Base-by-base conservation (phyloP, 169 alveolate species). In the Plasmodium falciparum region DNA sequence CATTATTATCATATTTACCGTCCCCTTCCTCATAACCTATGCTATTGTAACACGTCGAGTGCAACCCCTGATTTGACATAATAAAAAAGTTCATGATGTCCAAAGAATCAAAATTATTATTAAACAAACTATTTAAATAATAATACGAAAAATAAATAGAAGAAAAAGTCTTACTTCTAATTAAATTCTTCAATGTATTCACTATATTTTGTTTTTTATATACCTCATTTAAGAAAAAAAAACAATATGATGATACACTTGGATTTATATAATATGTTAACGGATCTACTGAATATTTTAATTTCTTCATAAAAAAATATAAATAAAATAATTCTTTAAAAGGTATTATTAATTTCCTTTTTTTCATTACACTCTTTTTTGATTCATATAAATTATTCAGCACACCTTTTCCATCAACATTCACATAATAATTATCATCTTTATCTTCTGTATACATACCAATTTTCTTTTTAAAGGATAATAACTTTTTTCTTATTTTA, bases 261-360 rank as follows among this genome's bases (percentile, higher is more conserved):
- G 92, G 88, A 33, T 86, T 73, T 39, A 86, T 72, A 66, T 71
- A 86, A 54, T 86, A 86, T 13, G 92, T 71, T 47, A 71, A 24
- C 1, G 86, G 92, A 66, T 86, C 88, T 72, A 86, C 92, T 59
- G 92, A 59, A 50, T 59, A 72, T 86, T 72, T 86, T 72, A 86
- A 59, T 72, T 86, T 86, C 45, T 86, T 86, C 80, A 86, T 65
- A 73, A 71, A 86, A 54, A 86, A 86, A 54, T 71, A 86, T 66
- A 86, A 45, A 86, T 47, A 86, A 72, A 65, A 86, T 47, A 86
- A 26, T 56, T 86, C 92, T 54, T 86, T 86, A 54, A 86, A 86
- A 8, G 91, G 91, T 39, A 83, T 83, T 67, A 83, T 33, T 49
- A 67, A 50, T 29, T 6, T 45, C 50, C 54, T 56, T 56, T 69